A percentile compares a stretch with the other conserved stretches of the same genome.
Conservation (phyloP, 129 eudicot genomes). For the Apium graveolens region DNA sequence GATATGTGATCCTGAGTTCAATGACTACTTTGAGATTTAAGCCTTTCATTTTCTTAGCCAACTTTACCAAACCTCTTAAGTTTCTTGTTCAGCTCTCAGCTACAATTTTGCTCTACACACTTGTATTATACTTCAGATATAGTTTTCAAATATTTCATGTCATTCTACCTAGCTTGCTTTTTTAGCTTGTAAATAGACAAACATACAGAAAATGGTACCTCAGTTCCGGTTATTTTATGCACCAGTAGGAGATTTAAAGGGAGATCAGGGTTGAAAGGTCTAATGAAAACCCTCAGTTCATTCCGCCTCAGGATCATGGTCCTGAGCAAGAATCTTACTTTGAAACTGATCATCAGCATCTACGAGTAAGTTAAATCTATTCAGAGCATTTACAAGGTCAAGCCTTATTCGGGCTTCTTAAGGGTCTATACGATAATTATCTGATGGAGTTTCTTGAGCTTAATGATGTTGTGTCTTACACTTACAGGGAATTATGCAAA, state of each 20-base stretch:
- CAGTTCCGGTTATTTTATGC: not conserved
- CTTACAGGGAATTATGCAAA: not conserved
- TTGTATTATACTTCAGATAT: too few species aligned
- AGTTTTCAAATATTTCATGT: too few species aligned
- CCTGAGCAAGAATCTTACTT: not conserved
- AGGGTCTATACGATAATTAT: not conserved
- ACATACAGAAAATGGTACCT: not conserved
- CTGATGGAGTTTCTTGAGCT: not conserved
- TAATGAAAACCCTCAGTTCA: not conserved
- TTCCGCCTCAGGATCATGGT: not conserved
- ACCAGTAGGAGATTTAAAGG: not conserved
- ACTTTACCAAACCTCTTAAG: not conserved
- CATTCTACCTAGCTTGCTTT: not conserved
- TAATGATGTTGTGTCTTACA: not conserved
- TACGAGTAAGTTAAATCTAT: too few species aligned
- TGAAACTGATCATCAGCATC: constrained; percentile 14
- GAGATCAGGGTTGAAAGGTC: not conserved
- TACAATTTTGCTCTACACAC: too few species aligned
- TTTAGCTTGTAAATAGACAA: too few species aligned
- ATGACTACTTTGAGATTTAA: too few species aligned
- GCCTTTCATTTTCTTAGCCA: not conserved
- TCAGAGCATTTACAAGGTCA: too few species aligned
- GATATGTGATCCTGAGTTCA: too few species aligned
- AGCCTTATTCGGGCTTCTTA: too few species aligned
- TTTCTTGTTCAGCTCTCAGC: not conserved